These are phyloP conservation scores for Tolypocladium guangdongense DNA, from an alignment of 2,329 filamentous ascomycete species.

Conservation along the genomic window DNA sequence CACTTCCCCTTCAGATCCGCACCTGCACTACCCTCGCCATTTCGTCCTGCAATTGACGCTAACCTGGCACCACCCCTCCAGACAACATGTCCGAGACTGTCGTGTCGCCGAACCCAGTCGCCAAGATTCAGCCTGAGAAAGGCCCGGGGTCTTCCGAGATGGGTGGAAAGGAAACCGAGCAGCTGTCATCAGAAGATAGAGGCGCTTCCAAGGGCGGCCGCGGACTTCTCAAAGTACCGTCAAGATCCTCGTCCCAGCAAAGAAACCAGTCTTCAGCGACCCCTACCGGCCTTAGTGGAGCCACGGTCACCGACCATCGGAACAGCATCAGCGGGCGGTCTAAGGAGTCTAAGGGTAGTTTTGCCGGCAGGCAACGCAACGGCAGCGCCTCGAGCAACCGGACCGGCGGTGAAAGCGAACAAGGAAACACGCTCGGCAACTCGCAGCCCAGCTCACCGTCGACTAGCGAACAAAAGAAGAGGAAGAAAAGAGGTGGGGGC, in stretches of 20 bases:
- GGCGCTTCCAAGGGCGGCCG: conserved; percentile 36
- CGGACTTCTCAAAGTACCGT: conserved; percentile 46
- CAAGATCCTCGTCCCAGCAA: conserved; percentile 49
- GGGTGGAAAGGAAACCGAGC: conserved; percentile 30
- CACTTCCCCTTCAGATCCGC: neutral
- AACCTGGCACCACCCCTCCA: neutral
- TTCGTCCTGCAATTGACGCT: neutral
- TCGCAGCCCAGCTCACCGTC: conserved; percentile 42
- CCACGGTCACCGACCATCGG: conserved; percentile 45
- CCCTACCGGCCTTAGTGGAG: conserved; percentile 48
- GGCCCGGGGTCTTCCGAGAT: conserved; percentile 23
- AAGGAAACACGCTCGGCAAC: conserved; percentile 35
- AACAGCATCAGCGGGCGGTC: conserved; percentile 55
- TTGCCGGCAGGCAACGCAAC: conserved; percentile 51
- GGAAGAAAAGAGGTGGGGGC: conserved; percentile 45
- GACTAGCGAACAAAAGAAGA: conserved; percentile 38
- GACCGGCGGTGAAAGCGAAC: conserved; percentile 42
- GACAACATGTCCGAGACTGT: conserved; percentile 22
- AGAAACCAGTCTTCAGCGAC: conserved; percentile 49
- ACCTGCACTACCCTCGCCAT: neutral
- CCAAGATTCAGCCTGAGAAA: conserved; percentile 24
- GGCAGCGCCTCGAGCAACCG: conserved; percentile 58
- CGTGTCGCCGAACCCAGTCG: conserved; percentile 12
- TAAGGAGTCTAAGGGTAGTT: conserved; percentile 55
- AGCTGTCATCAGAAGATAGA: conserved; percentile 29